Evolutionary conservation across 225 moss, liverwort and hornwort genomes (phyloP).

Genomic region (Takakia lepidozioides): DNA sequence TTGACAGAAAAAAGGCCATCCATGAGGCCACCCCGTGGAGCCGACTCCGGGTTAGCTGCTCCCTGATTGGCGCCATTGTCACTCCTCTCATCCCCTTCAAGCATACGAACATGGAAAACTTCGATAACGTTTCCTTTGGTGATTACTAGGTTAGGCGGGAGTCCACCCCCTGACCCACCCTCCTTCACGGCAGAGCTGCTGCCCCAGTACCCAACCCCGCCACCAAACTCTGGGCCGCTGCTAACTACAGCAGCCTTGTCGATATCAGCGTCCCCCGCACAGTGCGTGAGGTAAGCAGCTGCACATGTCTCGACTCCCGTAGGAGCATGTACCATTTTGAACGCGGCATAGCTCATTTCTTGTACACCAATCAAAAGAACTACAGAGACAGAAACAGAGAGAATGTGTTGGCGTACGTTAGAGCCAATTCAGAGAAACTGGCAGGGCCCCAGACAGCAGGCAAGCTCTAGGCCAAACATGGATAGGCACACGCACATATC

Average conservation of each 20-base stretch:
- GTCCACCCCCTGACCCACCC: conserved; percentile 35
- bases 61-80: conserved; percentile 24
- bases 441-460: too few relatives aligned
- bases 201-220: conserved; percentile 46
- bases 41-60: conserved; percentile 49
- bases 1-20: conserved; percentile 84
- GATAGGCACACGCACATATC: too few relatives aligned
- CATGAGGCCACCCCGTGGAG: conserved; percentile 75
- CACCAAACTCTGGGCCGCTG: conserved; percentile 35
- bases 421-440: too few relatives aligned
- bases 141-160: conserved; percentile 87
- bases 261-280: conserved; percentile 53
- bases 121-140: conserved; percentile 89
- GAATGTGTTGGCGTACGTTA: too few relatives aligned
- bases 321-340: conserved; percentile 93
- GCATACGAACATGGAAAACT: conserved; percentile 73
- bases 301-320: conserved; percentile 94
- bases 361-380: neutral
- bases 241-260: conserved; percentile 28
- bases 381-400: too few relatives aligned
- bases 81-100: conserved; percentile 57
- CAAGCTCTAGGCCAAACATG: too few relatives aligned
- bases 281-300: conserved; percentile 91
- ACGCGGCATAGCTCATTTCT: conserved; percentile 98
- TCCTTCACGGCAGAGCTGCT: conserved; percentile 28